Evolutionary conservation across 371 early-diverging fungal genomes (phyloP).

Genomic region (Polyrhizophydium stewartii): DNA sequence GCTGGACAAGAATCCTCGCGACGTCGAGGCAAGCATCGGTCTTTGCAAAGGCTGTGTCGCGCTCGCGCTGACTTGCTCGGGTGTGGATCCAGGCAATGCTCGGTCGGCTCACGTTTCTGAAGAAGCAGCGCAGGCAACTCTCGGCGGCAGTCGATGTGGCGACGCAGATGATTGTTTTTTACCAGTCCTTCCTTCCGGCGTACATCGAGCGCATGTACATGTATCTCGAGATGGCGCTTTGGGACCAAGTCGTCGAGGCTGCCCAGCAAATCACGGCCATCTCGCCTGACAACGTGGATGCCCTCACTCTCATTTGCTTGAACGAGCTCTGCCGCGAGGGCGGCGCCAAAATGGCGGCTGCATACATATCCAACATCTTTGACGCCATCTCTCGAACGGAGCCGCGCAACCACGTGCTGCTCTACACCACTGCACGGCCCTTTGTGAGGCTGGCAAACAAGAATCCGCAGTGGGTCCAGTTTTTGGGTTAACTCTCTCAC

Average conservation of each 20-base stretch:
- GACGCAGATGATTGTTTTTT: conserved; percentile 34
- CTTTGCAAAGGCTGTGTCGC: neutral
- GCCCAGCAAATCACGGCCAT: conserved; percentile 24
- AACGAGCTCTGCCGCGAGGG: conserved; percentile 38
- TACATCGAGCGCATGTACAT: conserved; percentile 41
- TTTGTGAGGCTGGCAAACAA: conserved; percentile 27
- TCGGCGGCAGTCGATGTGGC: conserved; percentile 38
- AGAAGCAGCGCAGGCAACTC: conserved; percentile 25
- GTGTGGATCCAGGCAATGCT: conserved; percentile 25
- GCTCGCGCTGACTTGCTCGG: neutral
- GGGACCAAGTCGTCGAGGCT: conserved; percentile 43
- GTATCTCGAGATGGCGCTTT: conserved; percentile 32
- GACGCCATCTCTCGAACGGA: conserved; percentile 8
- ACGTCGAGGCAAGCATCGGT: conserved; percentile 24
- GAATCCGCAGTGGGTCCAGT: conserved; percentile 8
- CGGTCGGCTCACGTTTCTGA: conserved; percentile 26
- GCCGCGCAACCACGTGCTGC: conserved; percentile 25
- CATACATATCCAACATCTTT: conserved; percentile 6
- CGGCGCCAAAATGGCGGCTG: conserved; percentile 18
- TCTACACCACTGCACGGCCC: conserved; percentile 16
- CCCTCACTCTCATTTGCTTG: conserved; percentile 19
- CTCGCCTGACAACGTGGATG: conserved; percentile 38
- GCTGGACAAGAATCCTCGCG: conserved; percentile 31
- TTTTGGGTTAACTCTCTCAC: neutral
- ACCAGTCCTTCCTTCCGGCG: conserved; percentile 38